phyloP scores from a whole-genome alignment of 2,329 filamentous ascomycete species.

The Stemphylium vesicarium region DNA sequence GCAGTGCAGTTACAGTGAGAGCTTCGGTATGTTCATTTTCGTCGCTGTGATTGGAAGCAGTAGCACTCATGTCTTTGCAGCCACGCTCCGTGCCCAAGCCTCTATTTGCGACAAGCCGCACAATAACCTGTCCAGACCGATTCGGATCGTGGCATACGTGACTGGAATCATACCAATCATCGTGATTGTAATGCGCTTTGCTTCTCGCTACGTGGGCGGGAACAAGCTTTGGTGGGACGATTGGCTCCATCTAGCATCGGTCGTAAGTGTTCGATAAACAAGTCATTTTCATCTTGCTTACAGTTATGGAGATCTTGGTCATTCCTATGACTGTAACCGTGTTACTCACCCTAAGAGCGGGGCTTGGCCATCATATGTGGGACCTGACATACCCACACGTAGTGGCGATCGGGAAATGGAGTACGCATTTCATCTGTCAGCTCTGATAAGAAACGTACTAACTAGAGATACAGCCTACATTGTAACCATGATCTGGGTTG shows the following conservation, averaged over 20 bases:
- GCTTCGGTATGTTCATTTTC: neutral
- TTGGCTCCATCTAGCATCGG: slow-evolving; percentile 7
- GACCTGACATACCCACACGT: slow-evolving; percentile 10
- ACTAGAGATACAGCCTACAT: slow-evolving; percentile 1
- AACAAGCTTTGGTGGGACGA: slow-evolving; percentile 7
- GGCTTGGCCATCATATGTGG: slow-evolving; percentile 5
- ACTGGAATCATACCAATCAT: slow-evolving; percentile 6
- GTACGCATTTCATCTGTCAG: neutral
- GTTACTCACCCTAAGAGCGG: neutral
- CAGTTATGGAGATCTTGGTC: neutral
- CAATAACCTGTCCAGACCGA: neutral
- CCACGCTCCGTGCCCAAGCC: slow-evolving; percentile 4
- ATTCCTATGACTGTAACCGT: slow-evolving; percentile 1
- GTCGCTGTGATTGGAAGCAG: no score
- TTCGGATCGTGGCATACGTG: slow-evolving; percentile 4
- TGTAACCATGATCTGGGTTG: slow-evolving; percentile 1
- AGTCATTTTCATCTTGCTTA: neutral
- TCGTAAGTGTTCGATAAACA: neutral
- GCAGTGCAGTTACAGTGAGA: slow-evolving; percentile 4
- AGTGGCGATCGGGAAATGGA: slow-evolving; percentile 1
- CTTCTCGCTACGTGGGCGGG: slow-evolving; percentile 2
- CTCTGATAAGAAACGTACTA: neutral
- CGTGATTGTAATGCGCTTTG: slow-evolving; percentile 6
- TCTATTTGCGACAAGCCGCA: slow-evolving; percentile 5
- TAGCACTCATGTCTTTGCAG: neutral